Evolutionary conservation across 2,329 filamentous ascomycete species (phyloP), one percentile per base, ranked within the genome.

Genomic region (Clonostachys solani): DNA sequence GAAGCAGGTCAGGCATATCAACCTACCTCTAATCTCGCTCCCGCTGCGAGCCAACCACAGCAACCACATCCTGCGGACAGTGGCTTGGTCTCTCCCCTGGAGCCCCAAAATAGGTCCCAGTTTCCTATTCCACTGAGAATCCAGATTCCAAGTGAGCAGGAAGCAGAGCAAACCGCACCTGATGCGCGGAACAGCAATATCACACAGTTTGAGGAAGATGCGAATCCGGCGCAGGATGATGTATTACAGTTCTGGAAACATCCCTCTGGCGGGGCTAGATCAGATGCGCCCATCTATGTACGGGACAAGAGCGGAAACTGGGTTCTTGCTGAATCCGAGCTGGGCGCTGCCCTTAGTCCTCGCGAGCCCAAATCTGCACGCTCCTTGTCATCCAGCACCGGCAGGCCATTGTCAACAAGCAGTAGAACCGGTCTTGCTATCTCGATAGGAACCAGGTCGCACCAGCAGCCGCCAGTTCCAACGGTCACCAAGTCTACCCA

Each of bases 281-380:
- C 73, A 3, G 71, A 72, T 1, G 66, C 68, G 3, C 69, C 72
- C 1, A 68, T 71, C 41, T 80, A 78, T 52, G 67, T 78, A 42
- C 70, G 75, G 34, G 76, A 81, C 55, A 72, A 68, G 56, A 66
- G 67, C 52, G 74, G 76, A 1, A 80, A 80, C 55, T 80, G 77
- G 77, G 67, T 77, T 15, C 63, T 78, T 8, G 67, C 68, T 35
- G 71, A 71, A 49, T 52, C 64, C 6, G 61, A 61, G 9, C 23
- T 19, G 15, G 23, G 41, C 19, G 41, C 41, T 15, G 19, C 19
- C 41, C 23, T 12, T 10, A 29, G 23, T 29, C 23, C 23, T 29
- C 23, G 23, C 9, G 23, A 29, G 23, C 23, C 23, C 8, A 29
- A 29, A 10, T 29, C 23, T 29, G 23, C 23, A 6, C 23, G 9